Evolutionary conservation across 2,329 filamentous ascomycete genomes (phyloP).

Genomic region (Truncatella angustata): DNA sequence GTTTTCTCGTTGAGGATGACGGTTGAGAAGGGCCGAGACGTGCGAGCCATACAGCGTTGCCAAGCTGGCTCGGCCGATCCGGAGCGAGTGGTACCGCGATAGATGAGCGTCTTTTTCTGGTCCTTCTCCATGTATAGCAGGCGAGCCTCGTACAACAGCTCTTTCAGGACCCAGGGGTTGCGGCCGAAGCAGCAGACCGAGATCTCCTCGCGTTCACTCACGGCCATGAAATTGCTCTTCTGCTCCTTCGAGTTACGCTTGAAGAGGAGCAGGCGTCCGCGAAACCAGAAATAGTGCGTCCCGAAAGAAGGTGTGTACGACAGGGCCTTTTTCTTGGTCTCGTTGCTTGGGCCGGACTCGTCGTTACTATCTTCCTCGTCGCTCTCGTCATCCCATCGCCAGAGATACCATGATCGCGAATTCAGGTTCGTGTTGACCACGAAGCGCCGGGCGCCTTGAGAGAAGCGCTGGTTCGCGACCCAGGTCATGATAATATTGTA

Average conservation of each 20-base stretch:
- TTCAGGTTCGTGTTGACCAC: constrained; percentile 63
- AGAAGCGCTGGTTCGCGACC: constrained; percentile 62
- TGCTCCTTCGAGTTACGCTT: constrained; percentile 49
- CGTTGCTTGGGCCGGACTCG: constrained; percentile 28
- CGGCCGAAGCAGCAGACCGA: constrained; percentile 61
- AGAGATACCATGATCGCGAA: constrained; percentile 49
- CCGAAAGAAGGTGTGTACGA: constrained; percentile 68
- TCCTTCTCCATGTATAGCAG: constrained; percentile 55
- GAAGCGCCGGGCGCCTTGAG: constrained; percentile 57
- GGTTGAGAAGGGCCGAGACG: constrained; percentile 61
- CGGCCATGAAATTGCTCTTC: constrained; percentile 34
- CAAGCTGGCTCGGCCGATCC: constrained; percentile 46
- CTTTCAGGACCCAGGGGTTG: constrained; percentile 58
- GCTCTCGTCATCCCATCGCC: constrained; percentile 42
- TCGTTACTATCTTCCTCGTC: constrained; percentile 37
- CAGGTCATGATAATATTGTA: constrained; percentile 72
- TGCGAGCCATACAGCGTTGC: constrained; percentile 62
- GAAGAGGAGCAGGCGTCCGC: constrained; percentile 56
- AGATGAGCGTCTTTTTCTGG: constrained; percentile 63
- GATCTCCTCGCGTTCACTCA: constrained; percentile 57
- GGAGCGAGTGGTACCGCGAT: constrained; percentile 50
- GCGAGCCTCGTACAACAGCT: constrained; percentile 59
- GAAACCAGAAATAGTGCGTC: constrained; percentile 68
- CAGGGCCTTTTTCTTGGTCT: constrained; percentile 44
- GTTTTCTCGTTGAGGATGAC: constrained; percentile 61